phyloP scores from a whole-genome alignment of 2,329 filamentous ascomycete species.

The Fusarium albosuccineum region DNA sequence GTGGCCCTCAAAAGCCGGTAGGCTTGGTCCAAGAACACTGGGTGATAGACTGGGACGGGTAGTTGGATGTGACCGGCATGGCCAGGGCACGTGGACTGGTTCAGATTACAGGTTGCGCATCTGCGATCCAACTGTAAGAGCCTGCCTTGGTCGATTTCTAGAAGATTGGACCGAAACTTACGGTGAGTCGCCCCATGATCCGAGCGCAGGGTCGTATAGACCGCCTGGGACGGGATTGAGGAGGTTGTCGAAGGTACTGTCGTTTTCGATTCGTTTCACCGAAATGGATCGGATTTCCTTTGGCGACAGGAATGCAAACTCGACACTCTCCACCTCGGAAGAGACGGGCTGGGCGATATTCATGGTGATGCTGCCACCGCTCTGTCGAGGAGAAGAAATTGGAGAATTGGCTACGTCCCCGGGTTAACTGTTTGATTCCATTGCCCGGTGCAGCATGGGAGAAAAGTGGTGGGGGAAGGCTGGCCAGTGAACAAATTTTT shows the following conservation, averaged over 20 bases:
- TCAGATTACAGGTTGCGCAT: conserved; percentile 92
- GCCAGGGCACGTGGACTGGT: conserved; percentile 85
- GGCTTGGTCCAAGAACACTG: conserved; percentile 95
- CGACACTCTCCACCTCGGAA: conserved; percentile 86
- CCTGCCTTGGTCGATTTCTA: conserved; percentile 9
- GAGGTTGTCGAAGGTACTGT: conserved; percentile 92
- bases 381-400: conserved; percentile 34
- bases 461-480: conserved; percentile 42
- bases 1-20: conserved; percentile 86
- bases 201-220: conserved; percentile 91
- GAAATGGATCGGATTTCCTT: conserved; percentile 90
- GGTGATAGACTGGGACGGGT: conserved; percentile 92
- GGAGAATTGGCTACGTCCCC: conserved; percentile 41
- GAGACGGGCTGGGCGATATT: conserved; percentile 85
- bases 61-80: conserved; percentile 97
- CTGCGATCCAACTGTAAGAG: conserved; percentile 58
- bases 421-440: conserved; percentile 42
- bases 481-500: conserved; percentile 55
- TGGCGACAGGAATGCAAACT: conserved; percentile 87
- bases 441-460: conserved; percentile 36
- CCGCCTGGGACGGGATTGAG: conserved; percentile 91
- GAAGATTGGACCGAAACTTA: conserved; percentile 56
- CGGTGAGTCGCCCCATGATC: conserved; percentile 88
- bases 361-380: conserved; percentile 59
- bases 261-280: conserved; percentile 93